Base-by-base conservation (phyloP, 1,139 yeast genomes). In the Taphrina betulina region DNA sequence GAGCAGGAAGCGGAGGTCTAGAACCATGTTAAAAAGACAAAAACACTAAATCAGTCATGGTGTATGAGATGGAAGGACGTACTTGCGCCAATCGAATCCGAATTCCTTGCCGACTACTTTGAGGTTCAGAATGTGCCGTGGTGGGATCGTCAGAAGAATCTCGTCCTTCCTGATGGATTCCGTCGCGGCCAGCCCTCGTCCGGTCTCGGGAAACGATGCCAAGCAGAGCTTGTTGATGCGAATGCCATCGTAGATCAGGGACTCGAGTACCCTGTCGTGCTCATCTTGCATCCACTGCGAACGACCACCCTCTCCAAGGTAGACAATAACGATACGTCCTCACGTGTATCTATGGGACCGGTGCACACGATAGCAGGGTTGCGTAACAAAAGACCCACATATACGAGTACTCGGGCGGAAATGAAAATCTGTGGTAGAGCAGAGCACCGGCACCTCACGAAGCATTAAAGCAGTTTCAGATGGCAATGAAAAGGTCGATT, bases 1-100 rank as follows among this genome's bases (percentile, higher is more conserved):
- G 54, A 14, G 54, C 54, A 8, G 54, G 54, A n/a, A 41, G 17
- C n/a, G 33, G 46, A 2, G 54, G 40, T 14, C 54, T 50, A 22
- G 7, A n/a, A 17, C 28, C n/a, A n/a, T n/a, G n/a, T n/a, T n/a
- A n/a, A n/a, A n/a, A n/a, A n/a, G n/a, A n/a, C n/a, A n/a, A n/a
- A n/a, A n/a, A n/a, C 24, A 17, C 23, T 37, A 37, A 28, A n/a
- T 10, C 14, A 20, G 12, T 3, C 24, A 10, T 12, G 10, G 3
- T 1, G n/a, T 17, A 1, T 3, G n/a, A 8, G 5, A 12, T 12
- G 7, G 16, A 14, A 2, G 14, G 37, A 28, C 46, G 23, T 23
- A 50, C 54, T 34, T 33, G n/a, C 29, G 24, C 54, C 54, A 50
- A 22, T 50, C 54, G 16, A 24, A 22, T 17, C 41, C 54, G 20